phyloP scores from a whole-genome alignment of 75 land plant species.

The Cryptomeria japonica region DNA sequence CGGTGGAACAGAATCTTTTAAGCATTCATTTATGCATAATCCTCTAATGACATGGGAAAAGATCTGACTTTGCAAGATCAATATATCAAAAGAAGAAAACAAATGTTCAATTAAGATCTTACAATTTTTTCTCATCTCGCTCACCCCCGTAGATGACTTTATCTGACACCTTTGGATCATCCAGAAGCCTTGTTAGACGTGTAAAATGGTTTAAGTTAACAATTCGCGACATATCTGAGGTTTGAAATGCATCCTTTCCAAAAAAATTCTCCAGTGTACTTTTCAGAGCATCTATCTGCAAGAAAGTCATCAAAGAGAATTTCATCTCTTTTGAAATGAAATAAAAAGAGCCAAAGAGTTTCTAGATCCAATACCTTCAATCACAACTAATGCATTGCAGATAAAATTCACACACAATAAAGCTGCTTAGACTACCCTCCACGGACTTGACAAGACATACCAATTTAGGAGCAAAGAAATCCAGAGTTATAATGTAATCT shows the following conservation, averaged over 20 bases:
- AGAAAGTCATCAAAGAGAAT: background rate
- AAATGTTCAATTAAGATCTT: conserved; percentile 25
- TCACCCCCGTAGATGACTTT: conserved; percentile 86
- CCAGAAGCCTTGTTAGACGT: conserved; percentile 71
- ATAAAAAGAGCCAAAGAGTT: background rate
- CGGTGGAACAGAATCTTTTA: background rate
- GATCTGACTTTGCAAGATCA: background rate
- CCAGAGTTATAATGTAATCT: conserved; percentile 76
- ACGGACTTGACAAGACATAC: conserved; percentile 34
- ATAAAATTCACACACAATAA: background rate
- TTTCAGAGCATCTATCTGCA: conserved; percentile 62
- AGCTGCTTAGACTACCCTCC: background rate
- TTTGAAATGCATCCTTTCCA: conserved; percentile 74
- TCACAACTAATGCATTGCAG: background rate
- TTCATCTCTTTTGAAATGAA: background rate
- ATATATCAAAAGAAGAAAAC: background rate
- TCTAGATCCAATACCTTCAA: background rate
- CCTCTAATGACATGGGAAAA: background rate
- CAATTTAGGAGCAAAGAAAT: conserved; percentile 69
- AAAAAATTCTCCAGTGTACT: conserved; percentile 61
- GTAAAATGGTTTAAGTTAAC: conserved; percentile 69
- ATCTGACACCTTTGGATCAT: conserved; percentile 69
- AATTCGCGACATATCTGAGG: conserved; percentile 74
- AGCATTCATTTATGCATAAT: background rate
- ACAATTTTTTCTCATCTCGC: conserved; percentile 61